These are phyloP conservation scores for Cryptococcus jaspeensis DNA, from an alignment of 1,284 basidiomycete species.

Conservation along the genomic window DNA sequence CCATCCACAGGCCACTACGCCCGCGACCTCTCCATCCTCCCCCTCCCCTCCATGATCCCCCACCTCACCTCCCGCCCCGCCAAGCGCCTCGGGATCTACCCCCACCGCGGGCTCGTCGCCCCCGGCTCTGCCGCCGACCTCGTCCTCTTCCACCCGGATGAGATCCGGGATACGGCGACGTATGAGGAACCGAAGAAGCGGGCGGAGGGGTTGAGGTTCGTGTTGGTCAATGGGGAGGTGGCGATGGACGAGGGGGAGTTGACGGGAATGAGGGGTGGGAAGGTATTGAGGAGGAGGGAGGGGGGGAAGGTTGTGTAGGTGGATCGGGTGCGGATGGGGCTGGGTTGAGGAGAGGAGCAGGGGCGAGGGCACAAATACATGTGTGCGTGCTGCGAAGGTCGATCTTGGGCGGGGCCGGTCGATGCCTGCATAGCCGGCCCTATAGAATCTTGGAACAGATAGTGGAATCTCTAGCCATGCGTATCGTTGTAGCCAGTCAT, in stretches of 20 bases:
- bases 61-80: constrained; percentile 49
- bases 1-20: constrained; percentile 46
- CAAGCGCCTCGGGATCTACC: constrained; percentile 41
- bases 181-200: constrained; percentile 32
- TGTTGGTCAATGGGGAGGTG: constrained; percentile 44
- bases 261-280: constrained; percentile 36
- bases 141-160: constrained; percentile 43
- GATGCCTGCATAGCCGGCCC: no score
- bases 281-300: constrained; percentile 49
- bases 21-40: constrained; percentile 28
- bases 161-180: constrained; percentile 36
- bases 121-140: constrained; percentile 44
- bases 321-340: background rate
- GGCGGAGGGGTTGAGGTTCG: constrained; percentile 37
- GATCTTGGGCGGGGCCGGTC: no score
- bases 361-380: no score
- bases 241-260: constrained; percentile 38
- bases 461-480: no score
- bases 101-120: constrained; percentile 34
- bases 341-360: background rate
- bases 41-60: constrained; percentile 38
- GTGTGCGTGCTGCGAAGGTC: no score
- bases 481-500: no score
- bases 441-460: no score
- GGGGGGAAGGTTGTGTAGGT: constrained; percentile 38